Base-by-base conservation (phyloP, 495 filamentous ascomycete species). In the Chlorociboria aeruginascens region DNA sequence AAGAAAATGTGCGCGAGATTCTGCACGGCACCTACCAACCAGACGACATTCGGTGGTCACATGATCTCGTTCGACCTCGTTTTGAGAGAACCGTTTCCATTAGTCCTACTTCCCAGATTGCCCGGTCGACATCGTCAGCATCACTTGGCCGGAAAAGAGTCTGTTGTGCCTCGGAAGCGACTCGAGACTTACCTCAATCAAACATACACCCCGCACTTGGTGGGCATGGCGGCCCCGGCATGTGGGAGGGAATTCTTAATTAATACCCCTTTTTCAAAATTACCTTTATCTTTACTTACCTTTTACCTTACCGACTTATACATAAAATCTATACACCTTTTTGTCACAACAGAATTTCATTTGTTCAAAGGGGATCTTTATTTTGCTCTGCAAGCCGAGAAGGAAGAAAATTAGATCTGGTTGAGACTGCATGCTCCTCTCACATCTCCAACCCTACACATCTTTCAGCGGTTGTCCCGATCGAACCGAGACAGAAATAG, bases 1-100 rank as follows among this genome's bases (percentile, higher is more conserved):
- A 92, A 61, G 77, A 80, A 41, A 79, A 86, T 50, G 83, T 92
- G 36, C 83, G 85, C 48, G 72, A 81, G 41, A 64, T 79, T 56
- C 65, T 82, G 46, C 52, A 51, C 17, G 50, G 49, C 16, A 61
- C 60, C 3, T 66, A 61, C 30, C 40, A 49, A 35, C 45, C 55
- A 8, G 49, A 55, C 32, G 56, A 62, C 9, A 34, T 48, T 13
- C 56, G 57, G 13, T 72, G 69, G 63, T 59, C 67, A 7, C 66
- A 69, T 31, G 53, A 59, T 11, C 53, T 68, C 35, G 46, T 53
- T 9, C 38, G 52, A 29, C 43, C 45, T 29, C 49, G 45, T 30
- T 35, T 40, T 7, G 31, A 35, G 31, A 33, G 40, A 7, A 44
- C 57, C 6, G 38, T 58, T 34, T 58, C 50, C 30, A 32, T 48